A percentile compares a stretch with the other conserved stretches of the same genome.
Conservation (phyloP, 768 basidiomycete species). For the Boletus edulis region DNA sequence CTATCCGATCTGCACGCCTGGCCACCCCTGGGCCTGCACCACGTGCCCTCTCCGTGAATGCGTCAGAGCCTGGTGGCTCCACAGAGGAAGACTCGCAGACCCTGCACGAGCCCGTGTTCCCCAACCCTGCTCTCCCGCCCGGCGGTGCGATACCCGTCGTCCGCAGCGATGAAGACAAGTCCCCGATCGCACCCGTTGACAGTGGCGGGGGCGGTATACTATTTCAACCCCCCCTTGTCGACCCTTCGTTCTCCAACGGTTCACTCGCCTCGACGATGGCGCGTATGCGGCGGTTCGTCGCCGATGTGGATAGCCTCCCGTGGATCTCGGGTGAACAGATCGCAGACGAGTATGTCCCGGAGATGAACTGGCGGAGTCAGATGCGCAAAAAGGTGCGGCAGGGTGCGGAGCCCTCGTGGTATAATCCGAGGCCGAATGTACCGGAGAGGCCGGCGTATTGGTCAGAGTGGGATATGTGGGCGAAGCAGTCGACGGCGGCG, state of each 20-base stretch:
- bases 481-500: constrained; percentile 19
- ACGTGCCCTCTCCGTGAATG: background rate
- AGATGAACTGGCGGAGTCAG: constrained; percentile 20
- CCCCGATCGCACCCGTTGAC: background rate
- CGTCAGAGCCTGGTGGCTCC: background rate
- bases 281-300: constrained; percentile 36
- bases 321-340: constrained; percentile 43
- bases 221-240: background rate
- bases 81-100: constrained; percentile 20
- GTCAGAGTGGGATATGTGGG: constrained; percentile 25
- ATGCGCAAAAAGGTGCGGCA: constrained; percentile 8
- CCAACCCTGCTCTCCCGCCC: background rate
- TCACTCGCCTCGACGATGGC: constrained; percentile 27
- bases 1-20: constrained; percentile 1
- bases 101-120: constrained; percentile 9
- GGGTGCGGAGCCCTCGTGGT: constrained; percentile 29
- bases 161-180: background rate
- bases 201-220: background rate
- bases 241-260: constrained; percentile 4
- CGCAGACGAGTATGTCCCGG: constrained; percentile 45
- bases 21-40: background rate
- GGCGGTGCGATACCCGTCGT: background rate
- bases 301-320: constrained; percentile 38
- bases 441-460: constrained; percentile 3
- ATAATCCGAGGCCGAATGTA: constrained; percentile 16